Evolutionary conservation across 2,329 filamentous ascomycete genomes (phyloP), one percentile per base, ranked within the genome.

Genomic region (Sarocladium brachiariae): DNA sequence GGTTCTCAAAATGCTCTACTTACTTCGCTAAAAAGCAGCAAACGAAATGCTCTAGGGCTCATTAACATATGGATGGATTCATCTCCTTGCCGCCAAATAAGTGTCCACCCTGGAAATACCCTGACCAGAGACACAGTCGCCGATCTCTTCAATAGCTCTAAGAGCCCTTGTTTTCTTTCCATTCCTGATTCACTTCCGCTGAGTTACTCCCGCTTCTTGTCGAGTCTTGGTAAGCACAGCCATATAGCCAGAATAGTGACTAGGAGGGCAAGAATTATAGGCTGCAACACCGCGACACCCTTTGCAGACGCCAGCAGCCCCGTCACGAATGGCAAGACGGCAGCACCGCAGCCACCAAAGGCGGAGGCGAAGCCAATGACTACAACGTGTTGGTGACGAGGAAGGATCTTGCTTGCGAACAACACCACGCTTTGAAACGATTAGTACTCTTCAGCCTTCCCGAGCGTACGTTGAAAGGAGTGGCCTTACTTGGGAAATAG

Each of bases 301-400:
- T 24, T 27, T 16, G 19, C 27, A 3, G 25, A 34, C 5, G 45
- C 45, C 7, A 48, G 30, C 4, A 48, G 25, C 3, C 45, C 45
- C 10, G 45, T 48, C 25, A 48, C 77, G 73, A 89, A 72, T 41
- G 86, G 74, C 65, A 87, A 63, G 14, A 83, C 59, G 1, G 86
- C 84, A 1, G 84, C 87, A 0, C 89, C 89, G 2, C 76, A 78
- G 0, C 86, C 84, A 2, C 89, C 89, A 63, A 92, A 82, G 0
- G 88, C 87, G 1, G 86, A 82, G 0, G 85, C 84, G 58, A 95
- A 92, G 0, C 89, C 88, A 54, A 95, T 88, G 0, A 84, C 82
- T n/a, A 78, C 81, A 37, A 93, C 86, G 59, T 95, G 89, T 23
- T 89, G 70, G 53, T 87, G 77, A 34, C 73, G 74, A 0, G 88